Evolutionary conservation across 768 basidiomycete genomes (phyloP), one percentile per base, ranked within the genome.

Genomic region (Ephemerocybe angulata): DNA sequence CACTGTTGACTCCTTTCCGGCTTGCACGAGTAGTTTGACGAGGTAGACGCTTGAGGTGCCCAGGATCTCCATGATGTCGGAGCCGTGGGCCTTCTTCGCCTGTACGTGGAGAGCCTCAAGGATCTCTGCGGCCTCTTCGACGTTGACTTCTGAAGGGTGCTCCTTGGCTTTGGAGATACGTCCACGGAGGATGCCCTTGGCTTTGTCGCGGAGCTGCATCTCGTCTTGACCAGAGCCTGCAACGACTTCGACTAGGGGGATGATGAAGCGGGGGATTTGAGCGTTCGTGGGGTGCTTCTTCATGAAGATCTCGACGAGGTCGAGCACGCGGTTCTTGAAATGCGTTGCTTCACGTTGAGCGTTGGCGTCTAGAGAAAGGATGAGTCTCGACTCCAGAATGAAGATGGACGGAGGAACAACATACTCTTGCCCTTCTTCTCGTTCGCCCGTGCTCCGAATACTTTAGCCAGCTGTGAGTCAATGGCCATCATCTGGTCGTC

Each of bases 401-500:
- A 51, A 28, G 30, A 48, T 17, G 27, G n/a, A 19, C 13, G 21
- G 29, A 4, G 33, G 17, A 28, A 29, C 29, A 30, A 58, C 78
- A 54, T 51, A 89, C 91, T 83, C 77, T 87, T 90, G 33, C 73
- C 72, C 63, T 83, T 85, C 67, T 78, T 82, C 52, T 81, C 84
- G 53, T 77, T 76, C 22, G 80, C 73, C 56, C 84, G 82, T 28
- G 85, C 77, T 55, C 81, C 81, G 81, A 99, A 96, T 28, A 93
- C 86, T 50, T 86, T 83, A 3, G 90, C 92, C 6, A 99, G 83
- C 65, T 96, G 88, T 47, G 90, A 89, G 65, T 99, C 96, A 25
- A 98, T 83, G 30, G 88, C 89, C 79, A 98, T 86, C 96, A 99
- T 99, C 72, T 97, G 92, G 24, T 98, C 95, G 65, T 99, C 96